Percentiles rank a stretch among this genome's conserved stretches.
Evolutionary conservation across 306 rosid genomes (phyloP).

Genomic region (Trifolium repens): DNA sequence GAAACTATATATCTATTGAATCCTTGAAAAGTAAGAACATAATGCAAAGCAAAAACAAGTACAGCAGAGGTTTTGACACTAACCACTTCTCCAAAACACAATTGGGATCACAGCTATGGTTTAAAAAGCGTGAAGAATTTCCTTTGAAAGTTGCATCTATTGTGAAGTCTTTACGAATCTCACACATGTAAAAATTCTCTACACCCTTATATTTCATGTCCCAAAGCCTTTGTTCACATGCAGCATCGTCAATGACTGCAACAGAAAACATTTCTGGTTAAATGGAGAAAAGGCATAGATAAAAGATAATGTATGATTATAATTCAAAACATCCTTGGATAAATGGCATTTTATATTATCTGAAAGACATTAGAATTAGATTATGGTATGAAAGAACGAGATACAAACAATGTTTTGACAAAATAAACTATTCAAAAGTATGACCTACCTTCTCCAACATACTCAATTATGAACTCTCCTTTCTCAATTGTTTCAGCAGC

Average conservation of each 20-base stretch:
- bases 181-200: constrained; percentile 91
- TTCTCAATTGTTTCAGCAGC: constrained; percentile 70
- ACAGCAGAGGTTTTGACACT: constrained; percentile 44
- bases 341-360: constrained; percentile 12
- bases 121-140: constrained; percentile 80
- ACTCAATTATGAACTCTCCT: constrained; percentile 83
- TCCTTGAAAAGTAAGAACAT: constrained; percentile 24
- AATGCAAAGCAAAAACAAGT: constrained; percentile 15
- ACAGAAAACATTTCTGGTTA: constrained; percentile 38
- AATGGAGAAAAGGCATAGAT: constrained; percentile 10
- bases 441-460: constrained; percentile 87
- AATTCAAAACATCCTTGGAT: constrained; percentile 4
- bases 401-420: constrained; percentile 1
- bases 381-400: constrained; percentile 14
- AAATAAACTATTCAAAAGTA: constrained; percentile 20
- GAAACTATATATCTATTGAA: constrained; percentile 3
- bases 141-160: constrained; percentile 97
- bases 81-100: constrained; percentile 91
- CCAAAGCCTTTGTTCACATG: constrained; percentile 89
- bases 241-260: constrained; percentile 88
- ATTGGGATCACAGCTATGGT: constrained; percentile 94
- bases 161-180: constrained; percentile 89
- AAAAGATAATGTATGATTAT: constrained; percentile 14
- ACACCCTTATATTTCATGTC: constrained; percentile 81
- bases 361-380: constrained; percentile 12